Evolutionary conservation across 129 eudicot species (phyloP), one percentile per base, ranked within the genome.

Genomic region (Glebionis coronaria): DNA sequence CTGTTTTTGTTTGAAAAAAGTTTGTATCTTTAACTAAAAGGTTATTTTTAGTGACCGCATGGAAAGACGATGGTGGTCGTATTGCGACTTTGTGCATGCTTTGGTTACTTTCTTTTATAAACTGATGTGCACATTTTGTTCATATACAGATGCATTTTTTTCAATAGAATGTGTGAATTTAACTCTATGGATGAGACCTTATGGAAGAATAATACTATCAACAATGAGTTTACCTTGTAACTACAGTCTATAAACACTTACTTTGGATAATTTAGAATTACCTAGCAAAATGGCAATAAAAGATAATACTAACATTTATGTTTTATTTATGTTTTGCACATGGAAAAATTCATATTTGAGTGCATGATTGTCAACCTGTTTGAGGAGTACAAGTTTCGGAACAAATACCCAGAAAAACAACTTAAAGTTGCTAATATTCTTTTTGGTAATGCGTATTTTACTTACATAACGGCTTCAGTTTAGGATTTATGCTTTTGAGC

Each of bases 341-440:
- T 63, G 93, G 95, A 93, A 61, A 82, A 82, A 68, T 78, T 83
- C 40, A 77, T 93, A 45, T 93, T 82, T 54, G 95, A 86, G 78
- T 93, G 99, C 85, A 87, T 93, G 95, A 86, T 93, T 9, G 85
- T 84, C 29, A 93, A 88, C 65, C 83, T 93, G 56, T 93, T 86
- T 68, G 99, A 93, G 78, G 99, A 93, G 76, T 93, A 88, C 89
- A 87, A 90, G 73, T 93, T 93, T 69, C 82, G 89, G 78, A 71
- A 85, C 73, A 93, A 82, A 80, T 93, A 89, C 70, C 99, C 99
- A 63, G 99, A 93, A 2, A 89, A 68, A 59, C 97, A 93, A 81
- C 99, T 89, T 28, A 82, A 73, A 68, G 74, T 93, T 25, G 99
- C 91, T 12, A 97, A 97, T 2, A 76, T 80, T 67, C 87, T 93